Evolutionary conservation across 495 filamentous ascomycete genomes (phyloP), one percentile per base, ranked within the genome.

Genomic region (Massariosphaeria phaeospora): DNA sequence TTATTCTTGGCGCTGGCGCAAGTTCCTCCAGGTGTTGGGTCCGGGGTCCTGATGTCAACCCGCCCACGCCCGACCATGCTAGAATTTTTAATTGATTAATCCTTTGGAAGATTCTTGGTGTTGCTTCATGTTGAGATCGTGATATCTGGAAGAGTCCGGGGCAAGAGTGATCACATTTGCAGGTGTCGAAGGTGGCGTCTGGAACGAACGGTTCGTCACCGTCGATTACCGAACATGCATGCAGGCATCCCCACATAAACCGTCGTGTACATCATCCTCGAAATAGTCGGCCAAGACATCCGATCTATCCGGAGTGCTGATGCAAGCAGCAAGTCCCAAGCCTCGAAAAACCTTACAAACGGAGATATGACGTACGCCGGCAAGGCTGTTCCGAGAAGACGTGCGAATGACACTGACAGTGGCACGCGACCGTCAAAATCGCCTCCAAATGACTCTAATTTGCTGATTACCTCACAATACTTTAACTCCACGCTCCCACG

Each of bases 281-380:
- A 40, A 40, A 40, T 9, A 40, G 31, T 15, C 33, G 24, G 23
- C 27, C 27, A 38, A 50, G 39, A 18, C 26, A 4, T 33, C 36
- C 50, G 39, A 40, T 35, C 31, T 44, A 34, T 9, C 39, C 50
- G 38, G 35, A 7, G 6, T 5, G 5, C 21, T 8, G 21, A 26
- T 29, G 26, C 21, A 41, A 21, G 34, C 34, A 21, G 34, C 34
- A 30, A 8, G 23, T 41, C 7, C 30, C 34, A 17, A 17, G 4
- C 13, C 43, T 8, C 12, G 29, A 39, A 38, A 20, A 6, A 13
- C 15, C 47, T 29, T 18, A 35, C 11, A 17, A n/a, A n/a, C n/a
- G n/a, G n/a, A n/a, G n/a, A 30, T 5, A 55, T 55, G 52, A 55
- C 52, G 52, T 55, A 55, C 21, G 13, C 30, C 29, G 40, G 31